Evolutionary conservation across 768 basidiomycete genomes (phyloP), one percentile per base, ranked within the genome.

Genomic region (Boletus coccyginus): DNA sequence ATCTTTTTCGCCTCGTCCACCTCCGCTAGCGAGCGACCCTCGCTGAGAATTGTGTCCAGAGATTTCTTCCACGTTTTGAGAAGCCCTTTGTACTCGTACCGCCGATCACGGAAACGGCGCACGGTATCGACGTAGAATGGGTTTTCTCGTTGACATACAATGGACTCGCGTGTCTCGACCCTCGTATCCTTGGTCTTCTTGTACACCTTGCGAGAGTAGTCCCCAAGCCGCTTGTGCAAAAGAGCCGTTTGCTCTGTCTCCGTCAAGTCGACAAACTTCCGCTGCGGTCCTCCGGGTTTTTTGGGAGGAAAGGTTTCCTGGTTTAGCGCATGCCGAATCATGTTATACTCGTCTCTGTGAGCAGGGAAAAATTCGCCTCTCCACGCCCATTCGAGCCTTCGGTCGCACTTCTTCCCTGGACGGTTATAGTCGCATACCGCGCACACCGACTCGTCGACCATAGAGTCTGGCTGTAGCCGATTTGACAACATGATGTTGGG

Each of bases 401-500:
- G 78, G 69, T 98, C 97, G 72, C 97, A 99, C 12, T 84, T 82
- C 75, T 99, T 99, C 21, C 92, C 93, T 0, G 97, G 95, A 10
- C 95, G 84, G 65, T 99, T 99, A 71, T 89, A 98, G 73, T 99
- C 97, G 74, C 97, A 99, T 2, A 98, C 94, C 1, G 97, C 97
- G 66, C 97, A 99, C 17, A 88, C 89, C 19, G 96, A 86, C 71
- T 98, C 97, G 66, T 95, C 93, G 11, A 98, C 89, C 76, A 98
- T 90, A 2, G 97, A 97, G 73, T 99, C 97, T 3, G 97, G 97
- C 64, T 99, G 97, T 3, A 99, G 81, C 35, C 97, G 92, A 69
- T 99, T 99, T 17, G 95, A 98, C 78, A 99, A 87, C 97, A 99
- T 99, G 83, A 99, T 98, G 73, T 98, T 99, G 54, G 97, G 97